Evolutionary conservation across 2,329 filamentous ascomycete species (phyloP).

Genomic region (Apiospora aurea): DNA sequence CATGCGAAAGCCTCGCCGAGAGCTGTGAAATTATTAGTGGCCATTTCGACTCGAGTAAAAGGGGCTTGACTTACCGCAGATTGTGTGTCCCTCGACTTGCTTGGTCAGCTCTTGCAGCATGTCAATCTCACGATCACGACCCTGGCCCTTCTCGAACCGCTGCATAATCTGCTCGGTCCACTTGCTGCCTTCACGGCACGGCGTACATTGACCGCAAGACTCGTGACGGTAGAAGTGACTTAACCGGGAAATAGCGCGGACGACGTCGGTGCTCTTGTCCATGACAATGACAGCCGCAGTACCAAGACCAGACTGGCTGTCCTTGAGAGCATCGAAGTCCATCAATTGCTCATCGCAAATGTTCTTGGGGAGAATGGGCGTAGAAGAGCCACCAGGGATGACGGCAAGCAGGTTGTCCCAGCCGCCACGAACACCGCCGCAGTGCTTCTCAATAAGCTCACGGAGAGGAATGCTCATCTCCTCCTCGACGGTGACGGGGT

Average conservation of each 20-base stretch:
- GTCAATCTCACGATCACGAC: conserved; percentile 91
- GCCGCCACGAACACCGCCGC: conserved; percentile 92
- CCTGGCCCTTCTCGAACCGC: conserved; percentile 91
- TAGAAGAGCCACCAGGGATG: conserved; percentile 96
- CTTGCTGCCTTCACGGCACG: conserved; percentile 98
- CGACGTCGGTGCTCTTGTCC: conserved; percentile 97
- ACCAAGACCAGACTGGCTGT: conserved; percentile 94
- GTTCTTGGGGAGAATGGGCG: conserved; percentile 88
- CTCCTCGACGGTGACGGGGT: conserved; percentile 96
- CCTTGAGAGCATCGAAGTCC: conserved; percentile 99
- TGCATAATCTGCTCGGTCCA: conserved; percentile 99
- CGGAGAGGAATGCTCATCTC: conserved; percentile 98
- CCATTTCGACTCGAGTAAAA: neutral
- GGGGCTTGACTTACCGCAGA: conserved; percentile 75
- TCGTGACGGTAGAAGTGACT: conserved; percentile 99
- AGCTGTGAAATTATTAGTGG: conserved; percentile 57
- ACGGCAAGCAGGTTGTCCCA: conserved; percentile 98
- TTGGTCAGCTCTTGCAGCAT: conserved; percentile 99
- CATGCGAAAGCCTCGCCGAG: conserved; percentile 97
- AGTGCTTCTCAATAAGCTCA: conserved; percentile 98
- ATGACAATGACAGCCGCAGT: conserved; percentile 98
- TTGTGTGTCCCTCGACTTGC: conserved; percentile 99
- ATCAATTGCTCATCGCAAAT: conserved; percentile 96
- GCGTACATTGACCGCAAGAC: conserved; percentile 97
- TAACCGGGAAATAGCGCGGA: conserved; percentile 90